These are phyloP conservation scores for Carex myosuroides DNA, from an alignment of 176 grass and related monocot genomes.

Conservation along the genomic window DNA sequence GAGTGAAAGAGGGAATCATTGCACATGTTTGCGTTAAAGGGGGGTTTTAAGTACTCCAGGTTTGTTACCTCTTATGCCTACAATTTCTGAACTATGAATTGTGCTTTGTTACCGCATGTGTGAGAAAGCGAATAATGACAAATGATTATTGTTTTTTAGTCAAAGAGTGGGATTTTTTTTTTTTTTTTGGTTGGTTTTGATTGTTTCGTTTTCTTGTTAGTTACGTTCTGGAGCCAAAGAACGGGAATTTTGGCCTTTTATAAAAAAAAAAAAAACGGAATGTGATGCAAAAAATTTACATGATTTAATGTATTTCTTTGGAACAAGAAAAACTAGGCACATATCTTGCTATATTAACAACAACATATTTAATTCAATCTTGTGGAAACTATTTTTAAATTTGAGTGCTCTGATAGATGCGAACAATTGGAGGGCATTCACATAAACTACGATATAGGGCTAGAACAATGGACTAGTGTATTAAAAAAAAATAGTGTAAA, in stretches of 20 bases:
- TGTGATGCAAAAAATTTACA: not conserved
- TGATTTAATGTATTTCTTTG: not conserved
- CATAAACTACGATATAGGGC: no score
- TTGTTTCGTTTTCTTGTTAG: not conserved
- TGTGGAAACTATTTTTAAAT: no score
- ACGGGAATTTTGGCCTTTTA: not conserved
- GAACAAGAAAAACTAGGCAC: not conserved
- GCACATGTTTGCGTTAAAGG: slow-evolving; percentile 13
- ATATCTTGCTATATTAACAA: not conserved
- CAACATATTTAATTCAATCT: no score
- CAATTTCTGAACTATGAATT: slow-evolving; percentile 4
- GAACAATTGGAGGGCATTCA: no score
- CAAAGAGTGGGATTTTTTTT: not conserved
- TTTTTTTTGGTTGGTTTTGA: not conserved
- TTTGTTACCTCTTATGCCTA: slow-evolving; percentile 13
- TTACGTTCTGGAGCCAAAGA: not conserved
- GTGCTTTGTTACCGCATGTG: slow-evolving; percentile 1
- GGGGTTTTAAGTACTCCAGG: not conserved
- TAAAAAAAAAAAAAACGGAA: not conserved
- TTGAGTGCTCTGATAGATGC: no score
- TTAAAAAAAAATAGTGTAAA: no score
- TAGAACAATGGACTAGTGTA: no score
- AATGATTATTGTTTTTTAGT: slow-evolving; percentile 7
- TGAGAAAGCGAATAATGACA: slow-evolving; percentile 6
- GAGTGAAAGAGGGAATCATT: slow-evolving; percentile 14